Evolutionary conservation across 306 rosid species (phyloP), one percentile per base, ranked within the genome.

Genomic region (Geum urbanum): DNA sequence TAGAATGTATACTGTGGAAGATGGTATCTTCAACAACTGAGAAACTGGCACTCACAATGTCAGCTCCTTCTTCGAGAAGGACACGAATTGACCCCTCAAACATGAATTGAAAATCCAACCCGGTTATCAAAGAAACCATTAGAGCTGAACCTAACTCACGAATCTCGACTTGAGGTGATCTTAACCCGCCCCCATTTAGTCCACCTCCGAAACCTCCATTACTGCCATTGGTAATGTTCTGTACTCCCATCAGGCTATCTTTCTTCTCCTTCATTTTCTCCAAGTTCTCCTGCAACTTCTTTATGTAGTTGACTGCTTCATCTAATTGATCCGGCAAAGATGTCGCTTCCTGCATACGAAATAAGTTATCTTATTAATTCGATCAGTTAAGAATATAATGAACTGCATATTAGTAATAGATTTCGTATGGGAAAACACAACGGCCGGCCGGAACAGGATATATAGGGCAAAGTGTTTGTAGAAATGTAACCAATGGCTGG

Each of bases 211-310:
- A 51, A 16, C 22, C 35, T 13, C 22, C 57, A 54, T 58, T 76
- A 4, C 2, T 2, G 27, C 27, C 24, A 7, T 6, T 9, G 0
- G 4, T 19, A 9, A 46, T 18, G 49, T 58, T 74, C 14, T 81
- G 66, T n/a, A n/a, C 75, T 67, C 78, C 85, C 52, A 74, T 24
- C n/a, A 86, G 63, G 19, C 43, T 67, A 37, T 61, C 63, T 69
- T 83, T 91, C 89, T 83, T 91, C 35, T 88, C 87, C 82, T 73
- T 86, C 89, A 86, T 48, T 60, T 32, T 85, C 85, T 86, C 95
- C 86, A 91, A 13, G 40, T 83, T 78, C 2, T 74, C 70, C 66
- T 88, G 90, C 8, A 83, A 56, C 80, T 75, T 86, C 77, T 84
- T 91, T 46, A 91, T 86, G 80, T 91, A 84, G 9, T 67, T 86